Evolutionary conservation across 805 yeast species (phyloP), one percentile per base, ranked within the genome.

Genomic region (Kazachstania viticola): DNA sequence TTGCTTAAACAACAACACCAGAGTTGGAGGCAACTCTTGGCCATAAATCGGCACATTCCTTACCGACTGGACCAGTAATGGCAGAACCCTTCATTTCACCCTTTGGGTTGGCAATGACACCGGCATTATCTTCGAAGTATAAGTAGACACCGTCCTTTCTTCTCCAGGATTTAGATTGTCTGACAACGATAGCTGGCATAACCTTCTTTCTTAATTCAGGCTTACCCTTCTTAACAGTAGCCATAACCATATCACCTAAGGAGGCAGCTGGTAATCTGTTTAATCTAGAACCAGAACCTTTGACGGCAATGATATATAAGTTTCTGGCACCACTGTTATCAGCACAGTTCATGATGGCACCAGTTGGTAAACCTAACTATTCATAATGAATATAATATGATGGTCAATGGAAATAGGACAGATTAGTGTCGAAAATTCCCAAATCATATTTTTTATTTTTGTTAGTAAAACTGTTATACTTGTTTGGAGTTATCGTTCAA

Each of bases 71-170:
- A 70, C 99, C 99, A 63, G 99, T 93, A 68, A 91, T 91, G 62
- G 98, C 99, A 55, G 98, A 93, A 73, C 99, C 99, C 79, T 91
- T 91, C 98, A 93, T 91, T 73, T 91, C 99, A 77, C 99, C 99
- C 91, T 91, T 91, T 65, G 99, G 98, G 75, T 91, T 91, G 67
- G 91, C 98, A 64, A 91, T 91, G 69, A 93, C 99, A 79, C 98
- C 98, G 51, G 99, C 99, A 64, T 91, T 91, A 74, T 91, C 99
- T 79, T 91, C 99, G 60, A 91, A 91, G 84, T 91, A 91, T 69
- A 91, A 84, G 87, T 67, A 91, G 58, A 85, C 81, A 81, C 99
- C 99, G 64, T 91, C 99, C 79, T 79, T 88, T 81, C 99, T 84
- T 88, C 99, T 88, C 99, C 99, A 91, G 53, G 99, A 85, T 77